These are phyloP conservation scores for Sporothrix inflata DNA, from an alignment of 2,329 filamentous ascomycete species.

Conservation along the genomic window DNA sequence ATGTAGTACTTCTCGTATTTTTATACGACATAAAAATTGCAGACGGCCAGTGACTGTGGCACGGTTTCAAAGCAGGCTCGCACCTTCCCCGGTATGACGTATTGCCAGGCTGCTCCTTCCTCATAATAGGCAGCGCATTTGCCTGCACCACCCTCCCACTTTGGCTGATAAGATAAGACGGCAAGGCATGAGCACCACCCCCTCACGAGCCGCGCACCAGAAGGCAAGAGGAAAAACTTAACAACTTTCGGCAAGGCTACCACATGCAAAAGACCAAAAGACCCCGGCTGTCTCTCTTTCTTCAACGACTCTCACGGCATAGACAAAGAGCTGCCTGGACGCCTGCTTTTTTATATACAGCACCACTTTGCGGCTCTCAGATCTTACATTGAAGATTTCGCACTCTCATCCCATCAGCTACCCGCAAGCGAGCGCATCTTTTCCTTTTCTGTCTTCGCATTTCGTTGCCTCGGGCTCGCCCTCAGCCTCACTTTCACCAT, in stretches of 20 bases:
- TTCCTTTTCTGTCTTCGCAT: not conserved
- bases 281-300: not conserved
- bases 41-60: conserved; percentile 3
- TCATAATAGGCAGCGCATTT: not conserved
- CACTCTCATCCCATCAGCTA: not conserved
- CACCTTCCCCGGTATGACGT: conserved; percentile 18
- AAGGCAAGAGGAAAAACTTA: not conserved
- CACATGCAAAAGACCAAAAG: conserved; percentile 8
- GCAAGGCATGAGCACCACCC: not conserved
- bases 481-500: conserved; percentile 26
- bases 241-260: conserved; percentile 8
- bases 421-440: not conserved
- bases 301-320: not conserved
- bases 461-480: not conserved
- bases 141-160: not conserved
- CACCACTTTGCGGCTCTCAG: not conserved
- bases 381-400: not conserved
- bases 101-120: not conserved
- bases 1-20: not conserved
- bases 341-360: not conserved
- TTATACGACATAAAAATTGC: not conserved
- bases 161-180: conserved; percentile 12
- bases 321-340: not conserved
- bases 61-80: not conserved
- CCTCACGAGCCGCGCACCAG: conserved; percentile 5